These are phyloP conservation scores for Gynochthodes officinalis DNA, from an alignment of 257 asterid species.

Conservation along the genomic window DNA sequence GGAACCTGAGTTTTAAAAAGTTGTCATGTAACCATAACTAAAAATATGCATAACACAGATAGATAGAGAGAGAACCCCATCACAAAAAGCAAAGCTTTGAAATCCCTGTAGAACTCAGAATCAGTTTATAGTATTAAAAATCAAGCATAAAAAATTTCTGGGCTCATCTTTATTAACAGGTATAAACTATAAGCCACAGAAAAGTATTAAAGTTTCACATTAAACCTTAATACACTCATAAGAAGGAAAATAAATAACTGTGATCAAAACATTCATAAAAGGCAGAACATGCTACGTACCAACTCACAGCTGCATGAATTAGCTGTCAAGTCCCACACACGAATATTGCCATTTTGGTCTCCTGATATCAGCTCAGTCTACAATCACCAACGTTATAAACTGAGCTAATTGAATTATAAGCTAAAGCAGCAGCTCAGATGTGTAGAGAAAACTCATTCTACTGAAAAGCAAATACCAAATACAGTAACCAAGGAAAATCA, in stretches of 20 bases:
- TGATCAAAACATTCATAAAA: background rate
- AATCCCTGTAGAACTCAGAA: background rate
- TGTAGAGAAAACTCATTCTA: background rate
- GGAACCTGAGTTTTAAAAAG: conserved; percentile 59
- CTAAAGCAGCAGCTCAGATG: background rate
- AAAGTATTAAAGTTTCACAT: background rate
- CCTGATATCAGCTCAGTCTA: conserved; percentile 98
- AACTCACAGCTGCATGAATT: conserved; percentile 98
- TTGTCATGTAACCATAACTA: background rate
- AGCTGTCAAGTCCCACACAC: conserved; percentile 98
- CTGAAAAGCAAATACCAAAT: background rate
- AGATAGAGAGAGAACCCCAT: background rate
- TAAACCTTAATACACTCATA: background rate
- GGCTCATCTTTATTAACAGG: too few relatives aligned
- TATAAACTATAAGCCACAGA: background rate
- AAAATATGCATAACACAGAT: background rate
- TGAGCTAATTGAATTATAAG: background rate
- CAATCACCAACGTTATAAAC: conserved; percentile 13
- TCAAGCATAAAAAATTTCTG: background rate
- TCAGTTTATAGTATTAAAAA: background rate
- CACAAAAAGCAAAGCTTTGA: background rate
- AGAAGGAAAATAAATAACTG: background rate
- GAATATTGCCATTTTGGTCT: conserved; percentile 97
- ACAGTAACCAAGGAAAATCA: background rate
- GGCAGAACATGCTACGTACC: conserved; percentile 38